A percentile compares a stretch with the other conserved stretches of the same genome.
These are phyloP conservation scores for Tricholoma hemisulphureum DNA, from an alignment of 768 basidiomycete genomes.

Conservation along the genomic window DNA sequence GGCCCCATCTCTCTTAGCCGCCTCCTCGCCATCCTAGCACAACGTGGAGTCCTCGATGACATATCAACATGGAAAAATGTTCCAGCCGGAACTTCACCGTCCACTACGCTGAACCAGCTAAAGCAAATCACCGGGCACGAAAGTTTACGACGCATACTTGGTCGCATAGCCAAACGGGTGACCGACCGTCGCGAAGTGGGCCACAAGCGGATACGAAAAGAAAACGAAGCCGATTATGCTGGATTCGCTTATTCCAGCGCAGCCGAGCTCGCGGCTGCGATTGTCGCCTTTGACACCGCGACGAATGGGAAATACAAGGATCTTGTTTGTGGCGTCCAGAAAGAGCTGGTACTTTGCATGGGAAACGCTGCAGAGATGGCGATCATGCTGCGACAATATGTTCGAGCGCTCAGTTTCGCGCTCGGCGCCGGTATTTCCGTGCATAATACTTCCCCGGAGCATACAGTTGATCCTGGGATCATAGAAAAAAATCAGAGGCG, in stretches of 20 bases:
- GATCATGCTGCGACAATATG: conserved; percentile 16
- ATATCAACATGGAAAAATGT: conserved; percentile 18
- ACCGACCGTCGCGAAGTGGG: conserved; percentile 20
- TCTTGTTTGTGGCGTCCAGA: conserved; percentile 20
- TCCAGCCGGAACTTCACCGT: conserved; percentile 19
- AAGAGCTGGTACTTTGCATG: conserved; percentile 30
- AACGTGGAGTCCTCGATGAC: conserved; percentile 23
- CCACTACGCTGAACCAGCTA: conserved; percentile 19
- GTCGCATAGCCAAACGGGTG: conserved; percentile 19
- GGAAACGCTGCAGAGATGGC: conserved; percentile 38
- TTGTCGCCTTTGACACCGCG: conserved; percentile 29
- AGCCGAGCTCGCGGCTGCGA: conserved; percentile 31
- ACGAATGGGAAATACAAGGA: conserved; percentile 23
- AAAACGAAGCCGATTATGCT: conserved; percentile 20
- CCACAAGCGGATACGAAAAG: conserved; percentile 14
- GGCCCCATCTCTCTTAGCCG: conserved; percentile 28
- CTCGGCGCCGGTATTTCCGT: conserved; percentile 20
- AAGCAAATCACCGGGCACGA: conserved; percentile 26
- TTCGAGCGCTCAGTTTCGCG: conserved; percentile 25
- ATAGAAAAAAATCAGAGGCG: conserved; percentile 24
- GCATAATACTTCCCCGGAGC: conserved; percentile 12
- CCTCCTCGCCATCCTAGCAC: conserved; percentile 27
- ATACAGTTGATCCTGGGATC: conserved; percentile 14
- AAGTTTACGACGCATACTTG: conserved; percentile 22
- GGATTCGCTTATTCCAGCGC: conserved; percentile 22